Conservation (phyloP, 2,329 filamentous ascomycete species). For the Ophioceras dolichostomum region DNA sequence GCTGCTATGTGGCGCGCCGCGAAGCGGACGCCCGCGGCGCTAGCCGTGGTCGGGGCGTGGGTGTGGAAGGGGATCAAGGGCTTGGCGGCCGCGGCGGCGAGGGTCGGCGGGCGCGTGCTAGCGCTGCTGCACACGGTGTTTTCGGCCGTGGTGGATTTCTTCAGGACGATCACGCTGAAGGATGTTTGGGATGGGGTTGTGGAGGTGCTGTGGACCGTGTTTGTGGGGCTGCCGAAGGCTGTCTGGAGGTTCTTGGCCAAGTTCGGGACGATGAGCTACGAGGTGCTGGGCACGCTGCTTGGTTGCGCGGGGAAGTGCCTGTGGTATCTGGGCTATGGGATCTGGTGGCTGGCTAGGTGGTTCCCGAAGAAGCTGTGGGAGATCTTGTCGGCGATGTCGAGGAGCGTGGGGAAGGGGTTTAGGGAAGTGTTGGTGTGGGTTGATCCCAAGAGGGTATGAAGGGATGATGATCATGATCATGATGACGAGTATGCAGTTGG, state of each 20-base stretch:
- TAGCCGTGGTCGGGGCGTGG: constrained; percentile 16
- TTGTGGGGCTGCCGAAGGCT: constrained; percentile 12
- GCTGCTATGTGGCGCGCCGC: constrained; percentile 9
- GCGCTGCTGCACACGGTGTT: constrained; percentile 23
- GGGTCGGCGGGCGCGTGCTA: constrained; percentile 13
- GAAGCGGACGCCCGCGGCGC: constrained; percentile 13
- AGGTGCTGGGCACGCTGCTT: constrained; percentile 17
- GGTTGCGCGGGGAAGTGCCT: constrained; percentile 16
- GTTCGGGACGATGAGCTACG: constrained; percentile 12
- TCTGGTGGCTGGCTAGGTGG: constrained; percentile 19
- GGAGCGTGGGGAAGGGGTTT: constrained; percentile 16
- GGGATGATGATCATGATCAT: no score
- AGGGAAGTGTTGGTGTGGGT: constrained; percentile 23
- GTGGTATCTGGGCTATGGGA: constrained; percentile 11
- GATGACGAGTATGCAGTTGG: no score
- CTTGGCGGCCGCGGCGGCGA: constrained; percentile 12
- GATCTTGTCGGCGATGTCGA: constrained; percentile 17
- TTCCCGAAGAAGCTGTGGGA: constrained; percentile 19
- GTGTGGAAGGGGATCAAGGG: constrained; percentile 15
- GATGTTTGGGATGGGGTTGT: constrained; percentile 25
- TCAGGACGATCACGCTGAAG: constrained; percentile 21
- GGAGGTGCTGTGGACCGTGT: constrained; percentile 12
- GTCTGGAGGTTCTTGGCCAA: constrained; percentile 12
- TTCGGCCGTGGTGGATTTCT: constrained; percentile 19
- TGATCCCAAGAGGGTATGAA: constrained; percentile 18